Conservation (phyloP, 306 rosid genomes). For the Trifolium fragiferum region DNA sequence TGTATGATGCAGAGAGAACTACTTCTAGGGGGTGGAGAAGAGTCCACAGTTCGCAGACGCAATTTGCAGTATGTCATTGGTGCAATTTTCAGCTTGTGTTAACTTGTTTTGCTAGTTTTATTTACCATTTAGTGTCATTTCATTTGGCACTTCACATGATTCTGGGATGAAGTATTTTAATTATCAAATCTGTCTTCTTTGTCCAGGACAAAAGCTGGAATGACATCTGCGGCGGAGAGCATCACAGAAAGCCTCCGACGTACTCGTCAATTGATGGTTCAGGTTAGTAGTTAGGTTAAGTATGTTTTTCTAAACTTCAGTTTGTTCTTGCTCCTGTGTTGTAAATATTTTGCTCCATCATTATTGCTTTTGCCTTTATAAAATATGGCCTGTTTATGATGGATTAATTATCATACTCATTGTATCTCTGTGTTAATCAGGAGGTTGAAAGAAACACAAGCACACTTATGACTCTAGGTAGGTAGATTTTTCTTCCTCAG, state of each 20-base stretch:
- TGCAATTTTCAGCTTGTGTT: constrained; percentile 17
- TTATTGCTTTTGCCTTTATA: constrained; percentile 4
- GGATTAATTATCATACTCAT: constrained; percentile 27
- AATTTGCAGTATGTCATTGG: constrained; percentile 74
- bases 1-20: constrained; percentile 71
- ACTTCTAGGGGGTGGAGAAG: constrained; percentile 89
- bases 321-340: neutral
- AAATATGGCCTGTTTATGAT: neutral
- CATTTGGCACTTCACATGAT: constrained; percentile 29
- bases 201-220: constrained; percentile 87
- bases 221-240: constrained; percentile 96
- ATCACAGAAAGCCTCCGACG: constrained; percentile 94
- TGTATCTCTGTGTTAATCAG: constrained; percentile 50
- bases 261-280: constrained; percentile 90
- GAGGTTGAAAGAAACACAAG: constrained; percentile 86
- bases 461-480: constrained; percentile 79
- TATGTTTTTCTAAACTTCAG: constrained; percentile 3
- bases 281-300: constrained; percentile 52
- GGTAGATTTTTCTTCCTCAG: constrained; percentile 33
- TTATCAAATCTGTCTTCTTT: constrained; percentile 27
- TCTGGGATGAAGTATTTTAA: constrained; percentile 29
- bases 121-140: constrained; percentile 1
- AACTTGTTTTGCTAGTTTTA: constrained; percentile 3
- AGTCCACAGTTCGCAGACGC: constrained; percentile 86
- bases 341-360: constrained; percentile 1